Evolutionary conservation across 805 yeast species (phyloP), one percentile per base, ranked within the genome.

Genomic region (Candida maris): DNA sequence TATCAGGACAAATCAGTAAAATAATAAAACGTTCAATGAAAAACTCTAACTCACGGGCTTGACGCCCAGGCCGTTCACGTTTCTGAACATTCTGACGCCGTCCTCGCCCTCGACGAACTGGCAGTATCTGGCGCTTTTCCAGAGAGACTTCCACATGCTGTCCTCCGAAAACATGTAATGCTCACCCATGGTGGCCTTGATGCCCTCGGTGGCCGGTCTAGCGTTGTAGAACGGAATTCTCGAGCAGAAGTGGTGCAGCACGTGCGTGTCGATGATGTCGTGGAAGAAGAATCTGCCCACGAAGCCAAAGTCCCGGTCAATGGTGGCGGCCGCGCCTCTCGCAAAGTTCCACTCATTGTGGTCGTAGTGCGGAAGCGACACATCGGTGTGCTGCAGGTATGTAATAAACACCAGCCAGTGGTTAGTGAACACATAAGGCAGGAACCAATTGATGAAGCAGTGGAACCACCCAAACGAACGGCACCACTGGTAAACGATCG

Each of bases 351-450:
- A 85, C 61, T 79, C 81, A 26, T 63, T 53, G 40, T 79, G 74
- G 42, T 77, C 80, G 65, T 85, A 85, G 62, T 85, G 95, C 20
- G 95, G 89, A 71, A 86, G 71, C 12, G 73, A 51, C 20, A 85
- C 78, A 60, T 83, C 91, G 13, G 93, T 75, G 66, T 85, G 95
- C 62, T 85, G 95, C 52, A 85, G 73, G 61, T 67, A 86, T 26
- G 95, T 85, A 60, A 85, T 83, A 63, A 83, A 83, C 30, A 86
- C 94, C 47, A 85, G 70, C 95, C 95, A 85, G 67, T 86, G 94
- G 75, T 85, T 85, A 47, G 82, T 87, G 64, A 80, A 80, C 35
- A 83, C 48, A 64, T 80, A 85, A 22, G 95, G 95, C 25, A 85
- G 45, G 44, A 80, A 68, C 81, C 87, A 85, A 70, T 81, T 75